phyloP scores from a whole-genome alignment of 2,329 filamentous ascomycete species.

The Fusarium neocosmosporiellum region DNA sequence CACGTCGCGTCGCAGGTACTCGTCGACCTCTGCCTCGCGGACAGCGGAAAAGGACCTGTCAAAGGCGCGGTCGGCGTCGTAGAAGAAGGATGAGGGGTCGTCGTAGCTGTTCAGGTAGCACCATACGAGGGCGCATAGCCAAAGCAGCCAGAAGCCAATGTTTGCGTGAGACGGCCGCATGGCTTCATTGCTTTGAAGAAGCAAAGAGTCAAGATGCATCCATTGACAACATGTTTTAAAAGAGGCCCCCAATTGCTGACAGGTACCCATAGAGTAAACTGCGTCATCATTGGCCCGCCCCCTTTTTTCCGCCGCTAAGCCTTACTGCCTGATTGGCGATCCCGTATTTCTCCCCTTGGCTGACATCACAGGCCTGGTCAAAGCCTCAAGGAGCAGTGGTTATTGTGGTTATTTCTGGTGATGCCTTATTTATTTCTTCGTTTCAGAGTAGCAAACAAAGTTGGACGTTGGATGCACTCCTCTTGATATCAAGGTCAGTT shows the following conservation, averaged over 20 bases:
- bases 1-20: slow-evolving; percentile 33
- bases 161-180: slow-evolving; percentile 47
- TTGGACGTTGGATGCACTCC: no score
- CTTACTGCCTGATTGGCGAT: neutral
- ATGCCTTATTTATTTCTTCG: no score
- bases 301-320: neutral
- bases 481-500: no score
- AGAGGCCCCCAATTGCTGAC: neutral
- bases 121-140: slow-evolving; percentile 42
- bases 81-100: slow-evolving; percentile 51
- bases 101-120: slow-evolving; percentile 48
- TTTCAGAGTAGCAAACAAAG: no score
- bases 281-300: neutral
- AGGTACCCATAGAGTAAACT: neutral
- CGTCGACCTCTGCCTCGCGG: slow-evolving; percentile 43
- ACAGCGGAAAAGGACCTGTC: slow-evolving; percentile 40
- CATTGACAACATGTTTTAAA: neutral
- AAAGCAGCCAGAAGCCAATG: slow-evolving; percentile 46
- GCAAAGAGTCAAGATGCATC: neutral
- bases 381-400: no score
- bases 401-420: neutral
- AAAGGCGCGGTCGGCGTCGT: slow-evolving; percentile 44
- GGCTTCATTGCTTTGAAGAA: slow-evolving; percentile 25
- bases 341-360: neutral
- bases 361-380: neutral